Evolutionary conservation across 371 early-diverging fungal genomes (phyloP), one percentile per base, ranked within the genome.

Genomic region (Chytridiales sp.): DNA sequence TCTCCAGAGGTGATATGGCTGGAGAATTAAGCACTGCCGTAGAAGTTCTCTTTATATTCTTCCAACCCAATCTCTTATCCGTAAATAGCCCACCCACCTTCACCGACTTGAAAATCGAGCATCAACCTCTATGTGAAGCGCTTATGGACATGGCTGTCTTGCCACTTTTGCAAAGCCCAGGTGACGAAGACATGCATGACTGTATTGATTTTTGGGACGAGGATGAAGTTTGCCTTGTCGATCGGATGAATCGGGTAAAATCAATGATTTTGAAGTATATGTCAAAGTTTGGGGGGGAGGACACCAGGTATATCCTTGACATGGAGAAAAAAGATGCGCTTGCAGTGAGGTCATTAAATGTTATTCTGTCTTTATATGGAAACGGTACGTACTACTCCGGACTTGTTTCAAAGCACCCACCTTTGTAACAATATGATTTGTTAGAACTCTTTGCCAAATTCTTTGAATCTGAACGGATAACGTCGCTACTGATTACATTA

Each of bases 261-360:
- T 38, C 39, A 11, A 38, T 11, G n/a, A 38, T 38, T 38, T 38
- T 38, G 11, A 38, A n/a, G n/a, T 38, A 11, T 11, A 11, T 38
- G 39, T 21, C 6, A 44, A 44, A 44, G 44, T 9, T 38, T 38
- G 38, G 11, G 8, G 38, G 8, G 17, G 17, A 17, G 17, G 11
- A 17, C 6, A 26, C 30, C 48, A 26, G 24, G 15, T 48, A 48
- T 32, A 48, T 32, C 4, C 17, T 13, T 6, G 44, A 44, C 8
- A 9, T 44, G 44, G 44, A 44, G 44, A 8, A 44, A 11, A 24
- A 44, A 11, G 44, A 44, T 9, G 9, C 8, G 11, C 44, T 44
- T 9, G 44, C 54, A 17, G 42, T 61, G 24, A 47, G 51, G 29
- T 26, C 61, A 17, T 32, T 61, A 34, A 35, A 42, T 30, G 17